Evolutionary conservation across 2,329 filamentous ascomycete species (phyloP).

Genomic region (Venturia aucupariae): DNA sequence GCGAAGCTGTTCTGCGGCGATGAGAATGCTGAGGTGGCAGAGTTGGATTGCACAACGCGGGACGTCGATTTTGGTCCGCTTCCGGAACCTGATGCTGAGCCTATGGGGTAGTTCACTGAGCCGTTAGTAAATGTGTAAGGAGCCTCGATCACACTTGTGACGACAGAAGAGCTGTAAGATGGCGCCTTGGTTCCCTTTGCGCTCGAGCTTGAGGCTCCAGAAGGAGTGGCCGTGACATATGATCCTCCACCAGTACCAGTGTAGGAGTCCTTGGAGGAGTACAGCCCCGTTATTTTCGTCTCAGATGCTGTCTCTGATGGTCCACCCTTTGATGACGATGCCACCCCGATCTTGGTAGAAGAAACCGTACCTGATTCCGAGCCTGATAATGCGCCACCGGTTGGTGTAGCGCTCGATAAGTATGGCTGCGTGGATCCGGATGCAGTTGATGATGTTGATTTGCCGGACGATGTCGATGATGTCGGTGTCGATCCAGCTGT

Average conservation of each 20-base stretch:
- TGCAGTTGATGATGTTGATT: neutral
- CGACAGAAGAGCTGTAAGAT: neutral
- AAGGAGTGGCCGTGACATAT: neutral
- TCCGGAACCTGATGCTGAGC: neutral
- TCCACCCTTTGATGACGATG: neutral
- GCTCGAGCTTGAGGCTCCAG: neutral
- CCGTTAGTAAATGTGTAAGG: constrained; percentile 8
- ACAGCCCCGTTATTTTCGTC: neutral
- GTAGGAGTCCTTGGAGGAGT: neutral
- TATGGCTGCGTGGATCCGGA: neutral
- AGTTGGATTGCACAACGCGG: neutral
- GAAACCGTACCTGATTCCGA: neutral
- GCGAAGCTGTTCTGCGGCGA: neutral
- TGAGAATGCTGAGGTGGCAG: neutral
- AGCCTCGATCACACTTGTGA: neutral
- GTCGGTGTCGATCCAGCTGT: neutral
- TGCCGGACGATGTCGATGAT: neutral
- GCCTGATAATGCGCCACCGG: neutral
- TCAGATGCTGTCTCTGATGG: neutral
- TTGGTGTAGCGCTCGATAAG: neutral
- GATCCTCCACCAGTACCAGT: constrained; percentile 1
- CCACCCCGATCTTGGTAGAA: neutral
- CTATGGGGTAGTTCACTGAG: neutral
- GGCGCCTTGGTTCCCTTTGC: neutral
- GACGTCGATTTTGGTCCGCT: neutral